Base-by-base conservation (phyloP, 179 eudicot species). In the Amaranthus tricolor region DNA sequence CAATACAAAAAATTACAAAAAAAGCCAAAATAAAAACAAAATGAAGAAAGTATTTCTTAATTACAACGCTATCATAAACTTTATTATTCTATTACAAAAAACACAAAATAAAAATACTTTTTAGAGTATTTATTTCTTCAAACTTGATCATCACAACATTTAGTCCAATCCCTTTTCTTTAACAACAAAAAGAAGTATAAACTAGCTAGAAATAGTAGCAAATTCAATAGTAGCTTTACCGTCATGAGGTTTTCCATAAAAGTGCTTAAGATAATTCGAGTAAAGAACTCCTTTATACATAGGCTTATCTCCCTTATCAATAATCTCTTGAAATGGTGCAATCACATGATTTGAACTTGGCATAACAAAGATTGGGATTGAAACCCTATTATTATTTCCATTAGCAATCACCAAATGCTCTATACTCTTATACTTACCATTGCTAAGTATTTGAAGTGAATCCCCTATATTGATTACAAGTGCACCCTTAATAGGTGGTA, bases 381-480 rank as follows among this genome's bases (percentile, higher is more conserved):
- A 86, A 49, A 86, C 74, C 70, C 89, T 82, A 52, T 80, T 70
- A 2, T 48, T 59, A 8, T 9, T 74, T 49, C 80, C 86, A 62
- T 79, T 81, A 0, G 82, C 87, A 5, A 66, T 70, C 52, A 86
- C 86, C 21, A 84, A 62, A 31, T 86, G 89, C 79, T 86, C 89
- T 2, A 84, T 65, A 50, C 89, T 82, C 80, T 86, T 86, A 73
- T 84, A 84, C 67, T 76, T 78, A 17, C 81, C 87, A 43, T 84
- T 86, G 76, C 88, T 86, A 85, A 80, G 65, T 49, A 84, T 84
- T 53, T 86, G 87, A 63, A 86, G 79, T 7, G 75, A 83, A 64
- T 86, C 89, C 0, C 87, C 87, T 15, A 86, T 64, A 51, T 84
- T 86, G 71, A 86, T 79, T 56, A 84, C 83, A 2, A 86, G 76